These are phyloP conservation scores for Oryza officinalis DNA, from an alignment of 176 grass and related monocot species.

Conservation along the genomic window DNA sequence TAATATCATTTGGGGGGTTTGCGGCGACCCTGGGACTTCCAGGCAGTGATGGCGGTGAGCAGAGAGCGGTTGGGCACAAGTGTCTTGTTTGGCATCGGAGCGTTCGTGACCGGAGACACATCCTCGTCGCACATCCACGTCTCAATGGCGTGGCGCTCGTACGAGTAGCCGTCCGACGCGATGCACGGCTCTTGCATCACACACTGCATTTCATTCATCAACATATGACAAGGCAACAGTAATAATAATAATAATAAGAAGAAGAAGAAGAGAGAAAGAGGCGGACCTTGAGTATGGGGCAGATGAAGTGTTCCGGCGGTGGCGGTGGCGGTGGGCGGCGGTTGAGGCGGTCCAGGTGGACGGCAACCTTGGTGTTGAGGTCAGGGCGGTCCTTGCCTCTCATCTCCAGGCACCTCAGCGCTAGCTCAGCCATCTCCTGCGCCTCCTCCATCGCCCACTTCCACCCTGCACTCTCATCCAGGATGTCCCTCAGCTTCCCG, in stretches of 20 bases:
- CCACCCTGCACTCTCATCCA: constrained; percentile 59
- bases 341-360: constrained; percentile 56
- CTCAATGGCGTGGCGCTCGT: constrained; percentile 56
- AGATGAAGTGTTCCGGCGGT: constrained; percentile 53
- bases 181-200: constrained; percentile 71
- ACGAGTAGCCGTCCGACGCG: constrained; percentile 73
- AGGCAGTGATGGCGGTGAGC: constrained; percentile 33
- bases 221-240: neutral
- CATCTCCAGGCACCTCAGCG: constrained; percentile 72
- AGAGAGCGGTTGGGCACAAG: constrained; percentile 43
- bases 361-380: constrained; percentile 49
- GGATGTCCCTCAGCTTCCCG: constrained; percentile 30
- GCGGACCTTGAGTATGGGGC: constrained; percentile 70
- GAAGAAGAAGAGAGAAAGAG: too few species aligned
- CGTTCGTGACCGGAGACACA: constrained; percentile 42
- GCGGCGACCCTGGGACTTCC: constrained; percentile 1
- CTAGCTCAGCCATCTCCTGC: constrained; percentile 51
- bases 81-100: constrained; percentile 34
- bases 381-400: constrained; percentile 66
- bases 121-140: constrained; percentile 50
- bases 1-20: too few species aligned
- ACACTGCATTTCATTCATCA: constrained; percentile 35
- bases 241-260: too few species aligned
- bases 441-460: constrained; percentile 66
- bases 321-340: constrained; percentile 14